Base-by-base conservation (phyloP, 1,284 basidiomycete genomes). In the Flammula alnicola region DNA sequence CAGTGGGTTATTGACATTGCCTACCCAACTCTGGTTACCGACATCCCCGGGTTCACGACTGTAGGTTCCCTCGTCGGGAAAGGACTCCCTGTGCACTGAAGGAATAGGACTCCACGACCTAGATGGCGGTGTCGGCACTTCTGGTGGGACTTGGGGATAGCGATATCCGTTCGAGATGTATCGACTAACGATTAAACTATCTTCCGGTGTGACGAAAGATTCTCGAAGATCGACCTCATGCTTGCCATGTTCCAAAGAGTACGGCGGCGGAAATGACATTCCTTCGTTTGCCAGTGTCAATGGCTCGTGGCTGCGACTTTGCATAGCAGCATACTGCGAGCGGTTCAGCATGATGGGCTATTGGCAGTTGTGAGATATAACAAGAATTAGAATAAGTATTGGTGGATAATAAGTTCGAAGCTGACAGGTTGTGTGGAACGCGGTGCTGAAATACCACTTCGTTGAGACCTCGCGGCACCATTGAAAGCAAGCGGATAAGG, bases 51-150 rank as follows among this genome's bases (percentile, higher is more conserved):
- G 17, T 22, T 49, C 38, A 11, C 14, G 20, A 30, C 26, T 46
- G n/a, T 32, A 39, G 19, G 37, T 17, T 5, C 27, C 16, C 11
- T 53, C 41, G 6, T 49, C 47, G 9, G 25, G 44, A 16, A 32
- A 38, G 4, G 59, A 59, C 42, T 65, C 59, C 46, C 66, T 60
- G 33, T 61, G 60, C 5, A 68, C 65, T 27, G 63, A 61, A 11
- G 66, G 66, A 41, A 66, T 63, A 9, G 63, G 59, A 26, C 63
- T 71, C 61, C 65, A 65, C 14, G 65, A 63, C 46, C 57, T 59
- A 16, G 56, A 59, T 8, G 49, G 55, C 1, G 51, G 42, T 4
- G 49, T 33, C 7, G 49, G 49, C 12, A 19, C 36, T n/a, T 43
- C 38, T 20, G 32, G 32, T 10, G 45, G 47, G 17, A 50, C 43